Conservation (phyloP, 306 rosid genomes). For the Quillaja saponaria region DNA sequence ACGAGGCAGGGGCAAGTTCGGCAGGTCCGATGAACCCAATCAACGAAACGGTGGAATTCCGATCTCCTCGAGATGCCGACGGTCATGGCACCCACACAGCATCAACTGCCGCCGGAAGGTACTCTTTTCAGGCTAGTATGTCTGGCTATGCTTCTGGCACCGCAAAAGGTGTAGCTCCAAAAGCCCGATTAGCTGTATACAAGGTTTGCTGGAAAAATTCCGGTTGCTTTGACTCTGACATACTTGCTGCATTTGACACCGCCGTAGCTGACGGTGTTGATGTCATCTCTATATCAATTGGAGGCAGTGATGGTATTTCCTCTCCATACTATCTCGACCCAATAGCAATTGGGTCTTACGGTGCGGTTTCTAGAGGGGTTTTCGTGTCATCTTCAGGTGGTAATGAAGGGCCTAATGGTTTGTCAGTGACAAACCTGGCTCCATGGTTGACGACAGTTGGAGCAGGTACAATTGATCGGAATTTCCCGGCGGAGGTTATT, state of each 20-base stretch:
- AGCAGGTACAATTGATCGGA: slow-evolving; percentile 85
- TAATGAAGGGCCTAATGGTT: slow-evolving; percentile 74
- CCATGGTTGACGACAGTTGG: slow-evolving; percentile 93
- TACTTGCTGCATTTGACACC: slow-evolving; percentile 70
- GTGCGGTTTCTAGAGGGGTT: slow-evolving; percentile 70
- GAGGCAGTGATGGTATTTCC: slow-evolving; percentile 77
- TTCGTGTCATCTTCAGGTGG: slow-evolving; percentile 86
- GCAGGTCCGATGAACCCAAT: slow-evolving; percentile 54
- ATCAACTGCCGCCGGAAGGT: slow-evolving; percentile 78
- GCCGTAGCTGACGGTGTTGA: slow-evolving; percentile 85
- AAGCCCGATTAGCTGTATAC: slow-evolving; percentile 75
- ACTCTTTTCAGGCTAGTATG: slow-evolving; percentile 71
- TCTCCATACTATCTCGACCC: slow-evolving; percentile 86
- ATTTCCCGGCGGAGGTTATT: slow-evolving; percentile 65
- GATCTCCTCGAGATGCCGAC: slow-evolving; percentile 90
- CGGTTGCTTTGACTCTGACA: slow-evolving; percentile 88
- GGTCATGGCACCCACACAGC: slow-evolving; percentile 98
- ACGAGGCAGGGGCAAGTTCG: slow-evolving; percentile 49
- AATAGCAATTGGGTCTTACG: slow-evolving; percentile 82
- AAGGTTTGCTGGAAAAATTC: slow-evolving; percentile 89
- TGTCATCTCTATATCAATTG: slow-evolving; percentile 79
- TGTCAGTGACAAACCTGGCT: slow-evolving; percentile 77
- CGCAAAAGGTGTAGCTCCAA: slow-evolving; percentile 89
- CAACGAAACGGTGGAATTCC: slow-evolving; percentile 70
- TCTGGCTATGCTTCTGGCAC: slow-evolving; percentile 79